Base-by-base conservation (phyloP, 768 basidiomycete genomes). In the Dentipellis fragilis region DNA sequence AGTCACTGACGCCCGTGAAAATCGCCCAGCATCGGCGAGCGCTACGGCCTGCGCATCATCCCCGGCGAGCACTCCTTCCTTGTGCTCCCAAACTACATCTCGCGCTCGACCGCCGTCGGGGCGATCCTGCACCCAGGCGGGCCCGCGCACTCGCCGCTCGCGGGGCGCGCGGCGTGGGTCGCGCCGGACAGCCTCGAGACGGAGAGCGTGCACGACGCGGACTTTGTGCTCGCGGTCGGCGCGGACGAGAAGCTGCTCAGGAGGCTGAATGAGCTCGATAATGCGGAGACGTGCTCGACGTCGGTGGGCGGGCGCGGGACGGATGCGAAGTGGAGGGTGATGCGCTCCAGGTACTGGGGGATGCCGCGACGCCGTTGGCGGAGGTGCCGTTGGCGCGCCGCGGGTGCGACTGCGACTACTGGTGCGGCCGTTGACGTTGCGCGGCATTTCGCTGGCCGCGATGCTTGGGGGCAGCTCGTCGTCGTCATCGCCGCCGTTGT, bases 11-110 rank as follows among this genome's bases (percentile, higher is more conserved):
- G 3, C 6, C 54, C 17, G 16, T 57, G 22, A 61, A 40, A 37
- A 17, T 35, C 5, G 4, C 19, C 8, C 48, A 87, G 85, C 61
- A 81, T 90, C 36, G 89, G 89, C 42, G 89, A 91, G 65, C 82
- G 86, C 0, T 91, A 87, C 64, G 85, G 87, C 1, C 71, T 93
- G 9, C 83, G 89, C 21, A 91, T 91, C 64, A 87, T 92, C 51
- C 89, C 89, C 0, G 88, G 87, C 2, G 72, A 78, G 54, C 89
- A 84, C 67, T 80, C 79, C 51, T 92, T 92, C 79, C 80, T 92
- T 53, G 83, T 92, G 29, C 73, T 92, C 4, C 89, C 89, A 2
- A 88, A 84, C 71, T 86, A 88, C 60, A 81, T 89, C 59, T 90
- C 87, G 10, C 82, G 89, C 19, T 85, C 85, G n/a, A 86, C 85